Evolutionary conservation across 441 rosid species (phyloP), one percentile per base, ranked within the genome.

Genomic region (Manihot esculenta): DNA sequence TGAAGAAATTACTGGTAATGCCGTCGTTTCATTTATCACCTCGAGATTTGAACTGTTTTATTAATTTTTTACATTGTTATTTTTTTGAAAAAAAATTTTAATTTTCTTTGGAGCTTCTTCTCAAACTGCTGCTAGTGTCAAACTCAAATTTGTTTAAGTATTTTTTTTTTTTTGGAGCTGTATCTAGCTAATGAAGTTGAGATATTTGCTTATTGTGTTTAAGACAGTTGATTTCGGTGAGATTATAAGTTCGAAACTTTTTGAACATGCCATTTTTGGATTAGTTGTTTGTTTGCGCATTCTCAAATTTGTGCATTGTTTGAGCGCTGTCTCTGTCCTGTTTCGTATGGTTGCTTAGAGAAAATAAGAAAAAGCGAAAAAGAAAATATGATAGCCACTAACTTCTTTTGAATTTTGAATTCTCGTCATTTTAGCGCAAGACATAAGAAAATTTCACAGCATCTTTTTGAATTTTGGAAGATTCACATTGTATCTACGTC

Each of bases 1-100:
- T 93, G 53, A 95, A 84, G 89, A 78, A 80, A 67, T 63, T 95
- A 51, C 88, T 95, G 92, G 99, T 95, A 87, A 41, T 56, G 35
- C 18, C 5, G 59, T 48, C 14, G 23, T 38, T 75, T 50, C 7
- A 42, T 23, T 68, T 62, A 17, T 27, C 3, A 23, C 67, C 33
- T 70, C 60, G 0, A 3, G 21, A 17, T 76, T 64, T 74, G 26
- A 66, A 26, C 74, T 69, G 53, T 61, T 62, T 49, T 48, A 27
- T 55, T 77, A 48, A 59, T 54, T 3, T n/a, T 49, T n/a, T 42
- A 48, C n/a, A 6, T 58, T 51, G 50, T 59, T 44, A 8, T 20
- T 68, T 45, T 53, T 21, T 45, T n/a, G n/a, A n/a, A n/a, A n/a
- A n/a, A n/a, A n/a, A n/a, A n/a, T n/a, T n/a, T n/a, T n/a, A n/a